Base-by-base conservation (phyloP, 148 eudicot species). In the Rhododendron henanense region DNA sequence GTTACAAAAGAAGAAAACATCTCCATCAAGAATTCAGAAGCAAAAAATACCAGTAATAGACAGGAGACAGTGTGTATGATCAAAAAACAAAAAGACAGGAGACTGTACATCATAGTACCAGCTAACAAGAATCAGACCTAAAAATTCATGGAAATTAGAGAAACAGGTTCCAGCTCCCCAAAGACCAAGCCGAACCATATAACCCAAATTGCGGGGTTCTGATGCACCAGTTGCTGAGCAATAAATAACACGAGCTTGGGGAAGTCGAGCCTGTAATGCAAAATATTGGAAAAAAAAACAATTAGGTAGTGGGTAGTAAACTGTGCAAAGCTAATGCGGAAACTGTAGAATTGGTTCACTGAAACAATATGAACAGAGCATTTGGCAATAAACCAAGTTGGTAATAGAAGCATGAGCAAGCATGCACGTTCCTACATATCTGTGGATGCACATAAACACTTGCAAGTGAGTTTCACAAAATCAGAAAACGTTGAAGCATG, bases 201-300 rank as follows among this genome's bases (percentile, higher is more conserved):
- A 97, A 59, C 98, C 99, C 97, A 97, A 87, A 88, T 97, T 97
- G 10, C 98, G 96, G 37, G 99, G 99, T 90, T 97, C 99, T 69
- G 99, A 93, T 83, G 99, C 99, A 87, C 99, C 99, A 87, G 99
- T 97, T 81, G 99, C 99, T 74, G 99, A 97, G 87, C 98, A 97
- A 84, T 97, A 97, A 87, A 97, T 90, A 85, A 97, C 96, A 85
- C 99, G 98, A 81, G 98, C 98, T 90, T 97, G 94, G 89, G 98
- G 98, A 91, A 97, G 99, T 78, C 91, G 90, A 61, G 91, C 98
- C 99, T 97, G 94, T 86, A 77, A 81, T 51, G 71, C 39, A 87
- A 84, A 76, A 85, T 61, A 67, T 37, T 57, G 57, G 84, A 85
- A 86, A 82, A 41, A 28, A 41, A 75, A 82, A n/a, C 71, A 84